A percentile compares a stretch with the other conserved stretches of the same genome.
Evolutionary conservation across 78 protist genomes (phyloP).

Genomic region (Protostelium mycophagum): DNA sequence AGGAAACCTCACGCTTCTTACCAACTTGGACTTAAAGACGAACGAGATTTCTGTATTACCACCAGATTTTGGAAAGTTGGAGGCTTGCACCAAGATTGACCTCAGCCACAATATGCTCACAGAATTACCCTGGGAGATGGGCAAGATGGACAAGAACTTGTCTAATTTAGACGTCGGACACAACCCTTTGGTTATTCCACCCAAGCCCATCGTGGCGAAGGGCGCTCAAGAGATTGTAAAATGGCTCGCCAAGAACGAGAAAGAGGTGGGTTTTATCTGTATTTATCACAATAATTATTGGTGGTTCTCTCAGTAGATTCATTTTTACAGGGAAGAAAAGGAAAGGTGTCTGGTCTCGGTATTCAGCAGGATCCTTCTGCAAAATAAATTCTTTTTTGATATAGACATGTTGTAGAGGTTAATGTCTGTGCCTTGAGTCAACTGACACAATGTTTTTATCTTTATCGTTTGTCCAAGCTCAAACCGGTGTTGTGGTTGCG

Average conservation of each 20-base stretch:
- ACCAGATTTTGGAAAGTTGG: slow-evolving; percentile 25
- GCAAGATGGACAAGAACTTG: slow-evolving; percentile 20
- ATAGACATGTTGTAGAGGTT: too few species aligned
- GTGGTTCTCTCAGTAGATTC: not conserved
- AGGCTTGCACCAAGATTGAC: slow-evolving; percentile 41
- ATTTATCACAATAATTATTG: not conserved
- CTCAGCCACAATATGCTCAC: slow-evolving; percentile 62
- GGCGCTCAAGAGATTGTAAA: slow-evolving; percentile 53
- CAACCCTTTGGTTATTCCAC: slow-evolving; percentile 70
- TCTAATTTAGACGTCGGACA: slow-evolving; percentile 60
- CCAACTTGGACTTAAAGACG: slow-evolving; percentile 31
- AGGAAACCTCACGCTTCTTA: slow-evolving; percentile 11
- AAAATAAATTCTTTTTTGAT: too few species aligned
- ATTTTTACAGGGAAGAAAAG: slow-evolving; percentile 54
- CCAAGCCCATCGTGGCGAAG: slow-evolving; percentile 62
- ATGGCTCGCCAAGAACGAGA: slow-evolving; percentile 63
- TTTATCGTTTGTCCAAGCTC: too few species aligned
- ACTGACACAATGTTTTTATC: too few species aligned
- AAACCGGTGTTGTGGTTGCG: too few species aligned
- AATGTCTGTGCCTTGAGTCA: too few species aligned
- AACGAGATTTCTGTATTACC: slow-evolving; percentile 62
- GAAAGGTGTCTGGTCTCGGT: slow-evolving; percentile 57
- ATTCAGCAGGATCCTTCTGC: slow-evolving; percentile 22
- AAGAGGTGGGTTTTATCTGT: slow-evolving; percentile 32
- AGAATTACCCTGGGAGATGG: slow-evolving; percentile 71